phyloP scores from a whole-genome alignment of 2,329 filamentous ascomycete genomes.

The Tolypocladium ovalisporum region DNA sequence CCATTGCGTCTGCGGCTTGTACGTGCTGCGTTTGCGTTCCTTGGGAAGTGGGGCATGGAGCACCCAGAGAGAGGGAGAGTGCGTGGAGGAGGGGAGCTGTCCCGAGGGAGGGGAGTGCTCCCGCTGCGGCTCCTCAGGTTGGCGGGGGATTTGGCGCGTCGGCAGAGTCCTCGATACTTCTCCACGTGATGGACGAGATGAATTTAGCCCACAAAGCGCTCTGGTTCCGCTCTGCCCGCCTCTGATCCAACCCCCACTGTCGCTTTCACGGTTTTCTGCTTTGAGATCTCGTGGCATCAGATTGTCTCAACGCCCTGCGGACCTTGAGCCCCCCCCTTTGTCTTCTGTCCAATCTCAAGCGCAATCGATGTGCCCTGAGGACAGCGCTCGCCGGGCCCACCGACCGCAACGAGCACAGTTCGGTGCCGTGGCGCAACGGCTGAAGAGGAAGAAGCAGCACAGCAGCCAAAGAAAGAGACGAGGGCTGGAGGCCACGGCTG shows the following conservation, averaged over 20 bases:
- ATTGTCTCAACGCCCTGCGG: background rate
- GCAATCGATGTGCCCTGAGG: too few species aligned
- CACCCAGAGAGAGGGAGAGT: background rate
- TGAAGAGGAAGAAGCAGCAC: background rate
- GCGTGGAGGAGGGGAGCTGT: background rate
- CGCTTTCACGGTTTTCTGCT: background rate
- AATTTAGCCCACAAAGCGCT: slow-evolving; percentile 4
- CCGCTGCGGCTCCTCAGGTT: background rate
- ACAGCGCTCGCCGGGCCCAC: background rate
- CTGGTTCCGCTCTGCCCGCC: background rate
- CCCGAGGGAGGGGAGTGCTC: background rate
- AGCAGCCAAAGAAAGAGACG: background rate
- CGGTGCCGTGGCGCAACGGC: background rate
- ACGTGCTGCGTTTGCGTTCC: background rate
- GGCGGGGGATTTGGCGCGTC: background rate
- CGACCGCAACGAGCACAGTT: background rate
- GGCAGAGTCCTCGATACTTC: background rate
- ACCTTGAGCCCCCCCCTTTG: background rate
- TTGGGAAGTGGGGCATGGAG: background rate
- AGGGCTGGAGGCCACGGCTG: background rate
- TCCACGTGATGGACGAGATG: background rate
- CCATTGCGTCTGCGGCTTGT: slow-evolving; percentile 6
- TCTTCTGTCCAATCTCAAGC: background rate
- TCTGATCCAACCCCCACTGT: background rate
- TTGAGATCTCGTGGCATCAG: background rate